Conservation (phyloP, 164 flowering plant species). For the Aristolochia fimbriata region DNA sequence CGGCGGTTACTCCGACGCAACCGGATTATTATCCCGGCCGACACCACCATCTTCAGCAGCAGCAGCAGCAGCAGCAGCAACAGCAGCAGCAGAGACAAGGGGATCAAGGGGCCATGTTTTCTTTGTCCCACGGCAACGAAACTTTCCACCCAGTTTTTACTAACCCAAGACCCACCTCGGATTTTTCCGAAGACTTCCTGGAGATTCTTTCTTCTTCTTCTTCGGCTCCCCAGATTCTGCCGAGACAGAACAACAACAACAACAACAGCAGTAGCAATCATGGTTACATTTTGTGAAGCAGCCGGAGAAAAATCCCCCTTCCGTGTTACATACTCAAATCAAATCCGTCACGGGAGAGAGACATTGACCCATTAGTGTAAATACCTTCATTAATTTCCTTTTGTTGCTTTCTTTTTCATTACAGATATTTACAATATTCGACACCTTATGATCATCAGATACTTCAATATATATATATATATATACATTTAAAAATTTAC, state of each 20-base stretch:
- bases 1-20: not conserved
- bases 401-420: no score
- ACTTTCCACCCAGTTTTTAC: not conserved
- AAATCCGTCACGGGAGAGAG: no score
- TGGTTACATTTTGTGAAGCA: conserved; percentile 2
- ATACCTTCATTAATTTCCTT: no score
- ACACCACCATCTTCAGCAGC: conserved; percentile 3
- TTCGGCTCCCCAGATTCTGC: not conserved
- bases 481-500: no score
- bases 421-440: no score
- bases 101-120: conserved; percentile 1
- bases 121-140: not conserved
- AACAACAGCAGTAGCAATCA: not conserved
- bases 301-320: no score
- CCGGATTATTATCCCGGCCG: not conserved
- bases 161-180: conserved; percentile 8
- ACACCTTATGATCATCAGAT: no score
- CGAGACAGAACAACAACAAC: not conserved
- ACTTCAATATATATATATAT: no score
- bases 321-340: no score
- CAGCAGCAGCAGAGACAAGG: no score
- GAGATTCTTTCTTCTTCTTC: not conserved
- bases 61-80: conserved; percentile 5
- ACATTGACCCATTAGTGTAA: no score
- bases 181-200: conserved; percentile 5